These are phyloP conservation scores for Hypoxylon lenormandii DNA, from an alignment of 495 filamentous ascomycete species.

Conservation along the genomic window DNA sequence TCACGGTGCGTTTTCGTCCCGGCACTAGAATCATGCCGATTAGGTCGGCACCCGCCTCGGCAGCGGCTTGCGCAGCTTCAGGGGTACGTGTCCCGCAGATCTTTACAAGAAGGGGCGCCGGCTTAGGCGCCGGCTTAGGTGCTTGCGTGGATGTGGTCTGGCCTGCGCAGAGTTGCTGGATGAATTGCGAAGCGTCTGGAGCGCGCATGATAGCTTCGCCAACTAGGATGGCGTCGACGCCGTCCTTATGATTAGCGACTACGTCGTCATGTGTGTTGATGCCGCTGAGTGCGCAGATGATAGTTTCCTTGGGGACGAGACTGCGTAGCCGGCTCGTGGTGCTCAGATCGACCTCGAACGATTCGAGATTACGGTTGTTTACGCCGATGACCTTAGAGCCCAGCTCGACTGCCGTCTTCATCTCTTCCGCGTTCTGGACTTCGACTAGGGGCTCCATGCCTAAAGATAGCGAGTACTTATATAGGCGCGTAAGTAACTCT, in stretches of 20 bases:
- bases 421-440: constrained; percentile 93
- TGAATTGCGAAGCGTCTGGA: constrained; percentile 79
- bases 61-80: constrained; percentile 81
- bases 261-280: constrained; percentile 94
- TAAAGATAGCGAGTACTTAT: constrained; percentile 85
- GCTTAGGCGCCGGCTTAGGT: constrained; percentile 50
- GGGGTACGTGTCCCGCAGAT: constrained; percentile 93
- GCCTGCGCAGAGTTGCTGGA: constrained; percentile 80
- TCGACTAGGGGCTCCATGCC: constrained; percentile 99
- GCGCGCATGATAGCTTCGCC: constrained; percentile 97
- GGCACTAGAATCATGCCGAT: constrained; percentile 92
- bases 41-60: constrained; percentile 89
- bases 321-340: constrained; percentile 92
- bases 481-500: constrained; percentile 79
- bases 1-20: constrained; percentile 80
- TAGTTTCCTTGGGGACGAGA: constrained; percentile 84
- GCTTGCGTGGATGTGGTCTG: constrained; percentile 37
- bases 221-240: constrained; percentile 91
- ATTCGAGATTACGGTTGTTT: constrained; percentile 95
- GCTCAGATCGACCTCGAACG: constrained; percentile 93
- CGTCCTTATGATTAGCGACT: constrained; percentile 84
- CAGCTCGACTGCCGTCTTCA: constrained; percentile 84
- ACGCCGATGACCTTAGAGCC: constrained; percentile 96
- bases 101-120: constrained; percentile 76
- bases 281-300: constrained; percentile 93